Base-by-base conservation (phyloP, 176 grass and related monocot genomes). In the Juncus effusus region DNA sequence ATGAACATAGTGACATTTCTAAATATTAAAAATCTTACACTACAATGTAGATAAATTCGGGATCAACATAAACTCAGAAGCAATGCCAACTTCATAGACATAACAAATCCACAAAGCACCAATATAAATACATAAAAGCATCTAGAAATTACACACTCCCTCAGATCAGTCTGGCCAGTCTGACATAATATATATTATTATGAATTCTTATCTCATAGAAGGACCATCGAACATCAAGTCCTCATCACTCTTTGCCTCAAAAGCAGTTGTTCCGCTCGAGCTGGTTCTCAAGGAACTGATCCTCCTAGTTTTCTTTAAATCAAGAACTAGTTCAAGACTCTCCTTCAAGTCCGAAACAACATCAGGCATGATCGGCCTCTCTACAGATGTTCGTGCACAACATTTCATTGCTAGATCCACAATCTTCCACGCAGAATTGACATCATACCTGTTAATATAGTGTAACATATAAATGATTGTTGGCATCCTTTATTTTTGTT, bases 301-400 rank as follows among this genome's bases (percentile, higher is more conserved):
- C 4, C 5, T 36, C 2, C 16, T 60, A 10, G 19, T 52, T 38
- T 40, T 39, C 13, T n/a, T 62, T 12, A 60, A 60, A 14, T 58
- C 58, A 60, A 11, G 58, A 38, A 58, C 49, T 13, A 67, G 7
- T 38, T 16, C 49, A 38, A 60, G 47, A 8, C 51, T 60, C 38
- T 77, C 74, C 62, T 67, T 67, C 0, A 68, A 53, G 38, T 67
- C 38, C 9, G 14, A 10, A 53, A 77, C 74, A 11, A 68, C 62
- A 41, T 60, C 13, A 19, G 9, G 42, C 74, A 77, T 77, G 5
- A 56, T 42, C 38, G 52, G 62, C 19, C 74, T 66, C 42, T 67
- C n/a, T 14, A 38, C 10, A 16, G 62, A 67, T 8, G 51, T 37
- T 36, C 5, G 35, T 57, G 38, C 38, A 5, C 38, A 12, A 14